Evolutionary conservation across 1,284 basidiomycete species (phyloP).

Genomic region (Malassezia globosa): DNA sequence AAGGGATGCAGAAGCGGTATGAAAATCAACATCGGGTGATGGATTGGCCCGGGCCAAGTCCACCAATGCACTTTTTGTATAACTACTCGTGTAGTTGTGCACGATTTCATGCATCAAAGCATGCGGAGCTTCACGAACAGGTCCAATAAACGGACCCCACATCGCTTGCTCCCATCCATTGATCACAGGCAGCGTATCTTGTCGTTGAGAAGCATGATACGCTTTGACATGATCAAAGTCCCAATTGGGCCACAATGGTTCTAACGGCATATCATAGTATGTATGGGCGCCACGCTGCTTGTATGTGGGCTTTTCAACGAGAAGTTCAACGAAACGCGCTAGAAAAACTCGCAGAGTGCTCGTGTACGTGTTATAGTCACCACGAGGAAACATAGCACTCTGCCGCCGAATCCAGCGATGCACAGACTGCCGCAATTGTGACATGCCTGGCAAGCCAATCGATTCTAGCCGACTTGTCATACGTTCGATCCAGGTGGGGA

Average conservation of each 20-base stretch:
- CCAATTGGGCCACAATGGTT: constrained; percentile 16
- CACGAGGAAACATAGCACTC: too few species aligned
- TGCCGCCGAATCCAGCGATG: too few species aligned
- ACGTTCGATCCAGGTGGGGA: too few species aligned
- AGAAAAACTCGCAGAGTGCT: neutral
- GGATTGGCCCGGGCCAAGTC: neutral
- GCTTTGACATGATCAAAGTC: constrained; percentile 13
- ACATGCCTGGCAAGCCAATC: too few species aligned
- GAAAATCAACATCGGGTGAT: too few species aligned
- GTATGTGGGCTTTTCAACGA: neutral
- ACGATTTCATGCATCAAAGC: neutral
- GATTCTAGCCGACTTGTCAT: too few species aligned
- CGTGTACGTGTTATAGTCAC: constrained; percentile 1
- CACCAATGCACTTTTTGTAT: neutral
- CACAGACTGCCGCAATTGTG: too few species aligned
- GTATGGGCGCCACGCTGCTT: constrained; percentile 3
- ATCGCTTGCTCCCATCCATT: constrained; percentile 20
- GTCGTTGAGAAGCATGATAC: neutral
- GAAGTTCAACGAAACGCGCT: neutral
- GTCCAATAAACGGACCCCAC: constrained; percentile 15
- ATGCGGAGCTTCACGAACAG: neutral
- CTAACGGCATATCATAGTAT: constrained; percentile 5
- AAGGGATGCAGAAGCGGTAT: neutral
- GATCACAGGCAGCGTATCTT: neutral
- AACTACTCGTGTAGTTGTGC: neutral